A percentile compares a stretch with the other conserved stretches of the same genome.
Conservation (phyloP, 1,139 yeast genomes). For the Tardiomyces depauwii region DNA sequence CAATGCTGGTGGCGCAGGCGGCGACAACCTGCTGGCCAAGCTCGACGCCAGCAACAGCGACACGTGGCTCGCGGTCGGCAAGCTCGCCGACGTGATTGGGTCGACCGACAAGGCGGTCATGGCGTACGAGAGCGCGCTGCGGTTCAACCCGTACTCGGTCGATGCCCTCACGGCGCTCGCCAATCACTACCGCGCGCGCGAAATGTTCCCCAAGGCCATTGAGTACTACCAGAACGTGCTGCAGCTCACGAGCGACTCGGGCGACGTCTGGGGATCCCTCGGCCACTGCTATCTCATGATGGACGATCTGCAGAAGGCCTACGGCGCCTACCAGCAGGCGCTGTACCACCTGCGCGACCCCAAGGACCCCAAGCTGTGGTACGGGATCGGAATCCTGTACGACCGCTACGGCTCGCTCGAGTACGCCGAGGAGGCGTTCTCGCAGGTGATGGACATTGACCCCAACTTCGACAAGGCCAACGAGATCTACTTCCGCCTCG, state of each 20-base stretch:
- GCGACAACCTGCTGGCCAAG: conserved; percentile 25
- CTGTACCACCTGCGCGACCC: conserved; percentile 84
- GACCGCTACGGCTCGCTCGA: conserved; percentile 93
- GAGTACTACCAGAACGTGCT: conserved; percentile 85
- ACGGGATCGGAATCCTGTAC: conserved; percentile 92
- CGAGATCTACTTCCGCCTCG: conserved; percentile 90
- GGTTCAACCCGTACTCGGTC: conserved; percentile 77
- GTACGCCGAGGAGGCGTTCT: conserved; percentile 97
- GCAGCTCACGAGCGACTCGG: conserved; percentile 72
- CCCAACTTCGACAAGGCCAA: conserved; percentile 93
- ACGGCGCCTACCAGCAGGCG: conserved; percentile 94
- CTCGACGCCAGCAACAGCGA: conserved; percentile 54
- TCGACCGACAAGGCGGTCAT: conserved; percentile 82
- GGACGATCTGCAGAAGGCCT: conserved; percentile 91
- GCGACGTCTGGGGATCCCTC: conserved; percentile 94
- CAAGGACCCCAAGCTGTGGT: conserved; percentile 95
- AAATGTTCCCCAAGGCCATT: conserved; percentile 86
- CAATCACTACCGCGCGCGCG: conserved; percentile 77
- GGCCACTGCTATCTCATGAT: conserved; percentile 97
- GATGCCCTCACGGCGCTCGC: conserved; percentile 81
- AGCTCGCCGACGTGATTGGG: conserved; percentile 81
- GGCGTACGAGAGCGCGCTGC: conserved; percentile 82
- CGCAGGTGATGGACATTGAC: conserved; percentile 88
- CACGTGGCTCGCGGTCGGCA: conserved; percentile 84
- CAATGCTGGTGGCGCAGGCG: conserved; percentile 2